Evolutionary conservation across 23 red algal species (phyloP).

Genomic region (Agarophyton chilense): DNA sequence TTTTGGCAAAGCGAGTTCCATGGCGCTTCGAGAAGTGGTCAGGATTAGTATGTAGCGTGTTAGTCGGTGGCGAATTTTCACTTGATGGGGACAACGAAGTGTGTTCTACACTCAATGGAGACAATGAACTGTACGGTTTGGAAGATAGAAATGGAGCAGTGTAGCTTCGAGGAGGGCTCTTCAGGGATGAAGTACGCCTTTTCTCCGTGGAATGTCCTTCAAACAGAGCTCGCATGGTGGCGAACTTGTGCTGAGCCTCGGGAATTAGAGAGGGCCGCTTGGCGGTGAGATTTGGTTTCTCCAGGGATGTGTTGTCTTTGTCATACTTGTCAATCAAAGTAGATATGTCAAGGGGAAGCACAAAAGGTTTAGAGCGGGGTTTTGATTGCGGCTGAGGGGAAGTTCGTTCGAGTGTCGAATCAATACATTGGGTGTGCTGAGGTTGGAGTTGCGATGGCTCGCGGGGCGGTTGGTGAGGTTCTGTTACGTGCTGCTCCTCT

Average conservation of each 20-base stretch:
- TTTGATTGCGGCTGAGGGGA: background rate
- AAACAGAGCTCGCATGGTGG: conserved; percentile 20
- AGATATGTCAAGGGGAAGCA: conserved; percentile 3
- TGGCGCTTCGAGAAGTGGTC: background rate
- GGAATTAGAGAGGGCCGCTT: conserved; percentile 5
- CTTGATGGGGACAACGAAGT: background rate
- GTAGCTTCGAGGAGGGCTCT: conserved; percentile 4
- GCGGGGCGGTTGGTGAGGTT: background rate
- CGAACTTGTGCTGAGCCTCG: conserved; percentile 20
- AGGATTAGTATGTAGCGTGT: background rate
- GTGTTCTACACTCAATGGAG: background rate
- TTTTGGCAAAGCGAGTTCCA: background rate
- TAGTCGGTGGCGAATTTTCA: background rate
- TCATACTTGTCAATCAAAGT: conserved; percentile 21
- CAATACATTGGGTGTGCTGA: background rate
- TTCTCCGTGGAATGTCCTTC: background rate
- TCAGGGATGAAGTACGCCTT: background rate
- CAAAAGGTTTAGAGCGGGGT: background rate
- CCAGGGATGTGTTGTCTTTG: background rate
- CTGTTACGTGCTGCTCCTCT: background rate
- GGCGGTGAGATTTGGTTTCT: background rate
- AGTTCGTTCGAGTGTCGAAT: background rate
- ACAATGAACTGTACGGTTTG: background rate
- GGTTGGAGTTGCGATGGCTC: background rate
- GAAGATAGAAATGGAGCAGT: background rate